Conservation (phyloP, 768 basidiomycete species). For the Harrya chromipes region DNA sequence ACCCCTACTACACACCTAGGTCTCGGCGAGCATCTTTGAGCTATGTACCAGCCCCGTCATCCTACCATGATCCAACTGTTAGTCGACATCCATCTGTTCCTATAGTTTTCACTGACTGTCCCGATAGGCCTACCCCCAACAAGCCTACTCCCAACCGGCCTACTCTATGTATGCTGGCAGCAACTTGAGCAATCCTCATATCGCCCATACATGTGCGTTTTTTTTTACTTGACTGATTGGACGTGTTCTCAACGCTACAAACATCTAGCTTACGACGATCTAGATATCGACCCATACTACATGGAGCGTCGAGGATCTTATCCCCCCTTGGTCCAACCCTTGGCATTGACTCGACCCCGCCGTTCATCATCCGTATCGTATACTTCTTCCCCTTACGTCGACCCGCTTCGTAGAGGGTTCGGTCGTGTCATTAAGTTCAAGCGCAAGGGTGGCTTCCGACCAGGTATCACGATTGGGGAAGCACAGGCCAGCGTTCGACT, state of each 20-base stretch:
- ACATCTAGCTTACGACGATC: constrained; percentile 53
- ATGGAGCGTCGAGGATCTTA: constrained; percentile 25
- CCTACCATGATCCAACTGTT: constrained; percentile 46
- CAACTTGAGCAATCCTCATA: constrained; percentile 37
- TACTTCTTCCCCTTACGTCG: constrained; percentile 34
- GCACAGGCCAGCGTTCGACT: constrained; percentile 63
- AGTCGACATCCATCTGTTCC: constrained; percentile 10
- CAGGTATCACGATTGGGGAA: constrained; percentile 65
- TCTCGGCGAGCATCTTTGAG: constrained; percentile 34
- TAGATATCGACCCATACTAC: constrained; percentile 53
- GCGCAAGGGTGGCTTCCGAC: constrained; percentile 62
- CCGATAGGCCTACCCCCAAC: constrained; percentile 37
- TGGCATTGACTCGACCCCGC: constrained; percentile 23
- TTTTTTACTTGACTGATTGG: neutral
- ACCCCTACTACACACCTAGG: constrained; percentile 35
- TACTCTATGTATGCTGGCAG: constrained; percentile 48
- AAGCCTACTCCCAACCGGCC: constrained; percentile 43
- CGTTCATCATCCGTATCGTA: constrained; percentile 43
- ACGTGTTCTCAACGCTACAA: neutral
- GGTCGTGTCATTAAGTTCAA: constrained; percentile 66
- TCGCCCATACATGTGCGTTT: constrained; percentile 41
- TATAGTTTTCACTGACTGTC: constrained; percentile 4
- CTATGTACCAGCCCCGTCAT: constrained; percentile 32
- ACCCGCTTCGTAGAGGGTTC: constrained; percentile 48
- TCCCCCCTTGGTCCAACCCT: constrained; percentile 21